Evolutionary conservation across 2,329 filamentous ascomycete species (phyloP).

Genomic region (Geosmithia morbida): DNA sequence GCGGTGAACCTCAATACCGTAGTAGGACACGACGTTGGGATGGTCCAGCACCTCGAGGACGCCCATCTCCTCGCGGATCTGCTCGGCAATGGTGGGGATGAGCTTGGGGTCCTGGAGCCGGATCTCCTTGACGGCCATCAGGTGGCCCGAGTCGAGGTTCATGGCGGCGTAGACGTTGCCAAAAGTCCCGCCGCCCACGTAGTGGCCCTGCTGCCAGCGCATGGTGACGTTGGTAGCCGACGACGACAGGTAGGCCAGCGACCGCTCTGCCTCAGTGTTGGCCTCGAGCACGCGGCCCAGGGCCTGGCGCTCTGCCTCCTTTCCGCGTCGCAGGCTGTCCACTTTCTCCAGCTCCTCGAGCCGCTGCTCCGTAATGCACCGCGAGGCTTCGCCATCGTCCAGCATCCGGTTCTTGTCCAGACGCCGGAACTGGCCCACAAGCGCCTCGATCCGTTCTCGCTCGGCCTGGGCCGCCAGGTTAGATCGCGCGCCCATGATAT

Average conservation of each 20-base stretch:
- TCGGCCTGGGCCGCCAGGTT: constrained; percentile 89
- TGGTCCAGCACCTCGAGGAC: constrained; percentile 92
- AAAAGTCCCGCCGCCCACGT: constrained; percentile 92
- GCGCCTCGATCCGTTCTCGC: constrained; percentile 71
- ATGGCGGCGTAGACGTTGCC: constrained; percentile 95
- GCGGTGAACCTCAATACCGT: constrained; percentile 92
- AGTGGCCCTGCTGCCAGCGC: constrained; percentile 98
- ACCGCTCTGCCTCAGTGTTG: constrained; percentile 89
- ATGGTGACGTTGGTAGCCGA: constrained; percentile 91
- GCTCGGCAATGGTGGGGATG: constrained; percentile 83
- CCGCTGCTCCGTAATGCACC: constrained; percentile 61
- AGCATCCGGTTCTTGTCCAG: constrained; percentile 60
- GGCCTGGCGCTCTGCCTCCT: constrained; percentile 72
- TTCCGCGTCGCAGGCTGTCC: constrained; percentile 64
- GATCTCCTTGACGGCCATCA: constrained; percentile 99
- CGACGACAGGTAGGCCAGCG: constrained; percentile 82
- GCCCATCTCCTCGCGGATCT: constrained; percentile 95
- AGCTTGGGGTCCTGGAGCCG: constrained; percentile 90
- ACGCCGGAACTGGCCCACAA: constrained; percentile 60
- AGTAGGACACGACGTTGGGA: constrained; percentile 95
- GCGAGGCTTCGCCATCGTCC: constrained; percentile 76
- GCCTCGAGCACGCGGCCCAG: constrained; percentile 86
- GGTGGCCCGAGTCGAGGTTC: constrained; percentile 86
- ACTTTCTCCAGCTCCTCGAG: constrained; percentile 59
- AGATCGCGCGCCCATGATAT: constrained; percentile 95